Evolutionary conservation across 345 rosid species (phyloP).

Genomic region (Hibiscus trionum): DNA sequence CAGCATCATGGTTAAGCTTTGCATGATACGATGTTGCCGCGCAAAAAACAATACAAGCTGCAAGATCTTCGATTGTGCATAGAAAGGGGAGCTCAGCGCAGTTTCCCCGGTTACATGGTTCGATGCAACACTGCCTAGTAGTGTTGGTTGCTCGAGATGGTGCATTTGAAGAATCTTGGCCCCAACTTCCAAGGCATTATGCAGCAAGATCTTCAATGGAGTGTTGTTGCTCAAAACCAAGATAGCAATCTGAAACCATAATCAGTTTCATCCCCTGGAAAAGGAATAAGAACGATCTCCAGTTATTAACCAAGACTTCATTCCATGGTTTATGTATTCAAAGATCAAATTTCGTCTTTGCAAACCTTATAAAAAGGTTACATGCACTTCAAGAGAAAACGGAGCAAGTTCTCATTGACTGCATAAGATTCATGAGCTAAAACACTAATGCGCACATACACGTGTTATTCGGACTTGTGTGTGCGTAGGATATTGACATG

Average conservation of each 20-base stretch:
- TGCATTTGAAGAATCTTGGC: not conserved
- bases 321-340: not conserved
- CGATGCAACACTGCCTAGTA: not conserved
- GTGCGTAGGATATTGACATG: not conserved
- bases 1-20: not conserved
- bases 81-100: not conserved
- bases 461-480: not conserved
- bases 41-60: not conserved
- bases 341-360: not conserved
- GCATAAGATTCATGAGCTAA: not conserved
- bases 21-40: not conserved
- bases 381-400: not conserved
- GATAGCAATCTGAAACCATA: slow-evolving; percentile 83
- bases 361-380: not conserved
- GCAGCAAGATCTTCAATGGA: slow-evolving; percentile 43
- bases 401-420: no score
- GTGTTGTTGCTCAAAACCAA: slow-evolving; percentile 80
- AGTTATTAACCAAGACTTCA: not conserved
- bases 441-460: not conserved
- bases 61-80: no score
- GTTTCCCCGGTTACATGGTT: not conserved
- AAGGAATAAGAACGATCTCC: not conserved
- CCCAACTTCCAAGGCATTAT: slow-evolving; percentile 18
- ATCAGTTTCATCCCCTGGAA: slow-evolving; percentile 68
- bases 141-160: not conserved